Evolutionary conservation across 495 filamentous ascomycete genomes (phyloP).

Genomic region (Xylaria bambusicola): DNA sequence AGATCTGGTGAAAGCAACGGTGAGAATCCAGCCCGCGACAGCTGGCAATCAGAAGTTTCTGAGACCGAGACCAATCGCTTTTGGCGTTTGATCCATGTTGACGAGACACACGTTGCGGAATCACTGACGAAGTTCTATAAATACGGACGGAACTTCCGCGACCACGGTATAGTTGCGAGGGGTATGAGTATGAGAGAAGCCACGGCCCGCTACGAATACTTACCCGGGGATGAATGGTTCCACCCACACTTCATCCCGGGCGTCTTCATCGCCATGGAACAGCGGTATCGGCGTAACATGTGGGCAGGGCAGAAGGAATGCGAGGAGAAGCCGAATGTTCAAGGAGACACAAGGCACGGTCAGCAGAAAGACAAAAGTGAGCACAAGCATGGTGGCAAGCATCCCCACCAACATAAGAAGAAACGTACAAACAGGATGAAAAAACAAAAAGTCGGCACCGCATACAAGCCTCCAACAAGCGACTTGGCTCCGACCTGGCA

Average conservation of each 20-base stretch:
- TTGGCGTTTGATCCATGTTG: background rate
- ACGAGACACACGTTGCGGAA: background rate
- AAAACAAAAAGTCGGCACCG: no score
- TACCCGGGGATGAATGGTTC: background rate
- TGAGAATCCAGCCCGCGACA: no score
- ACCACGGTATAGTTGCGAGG: background rate
- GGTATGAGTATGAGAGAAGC: background rate
- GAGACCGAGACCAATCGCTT: background rate
- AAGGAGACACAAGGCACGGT: background rate
- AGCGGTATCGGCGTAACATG: background rate
- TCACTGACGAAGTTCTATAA: background rate
- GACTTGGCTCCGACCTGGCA: background rate
- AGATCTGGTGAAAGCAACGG: no score
- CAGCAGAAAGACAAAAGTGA: background rate
- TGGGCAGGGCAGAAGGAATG: background rate
- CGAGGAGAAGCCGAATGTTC: background rate
- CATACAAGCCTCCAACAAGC: no score
- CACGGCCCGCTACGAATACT: background rate
- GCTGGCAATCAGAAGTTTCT: no score
- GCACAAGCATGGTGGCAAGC: background rate
- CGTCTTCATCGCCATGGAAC: constrained; percentile 11
- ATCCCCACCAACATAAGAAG: background rate
- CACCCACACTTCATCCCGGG: constrained; percentile 1
- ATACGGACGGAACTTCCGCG: background rate
- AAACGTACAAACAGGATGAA: no score